A percentile compares a stretch with the other conserved stretches of the same genome.
These are phyloP conservation scores for Coelastrella sp. DNA, from an alignment of 139 green algal species.

Conservation along the genomic window DNA sequence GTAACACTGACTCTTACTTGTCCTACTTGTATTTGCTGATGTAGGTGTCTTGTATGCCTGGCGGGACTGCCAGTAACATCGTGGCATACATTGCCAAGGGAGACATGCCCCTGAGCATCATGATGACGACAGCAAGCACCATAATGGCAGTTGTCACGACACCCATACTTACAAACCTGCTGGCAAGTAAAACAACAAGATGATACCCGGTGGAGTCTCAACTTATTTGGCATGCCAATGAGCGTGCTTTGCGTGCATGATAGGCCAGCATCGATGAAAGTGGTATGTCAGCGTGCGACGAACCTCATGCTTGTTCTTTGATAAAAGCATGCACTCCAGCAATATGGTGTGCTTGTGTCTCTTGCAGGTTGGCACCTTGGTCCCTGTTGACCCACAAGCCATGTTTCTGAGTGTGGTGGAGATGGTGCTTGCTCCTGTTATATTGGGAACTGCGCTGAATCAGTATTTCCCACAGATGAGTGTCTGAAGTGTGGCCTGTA, in stretches of 20 bases:
- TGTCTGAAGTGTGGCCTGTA: too few species aligned
- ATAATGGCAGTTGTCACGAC: slow-evolving; percentile 68
- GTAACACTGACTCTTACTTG: too few species aligned
- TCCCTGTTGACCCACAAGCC: slow-evolving; percentile 63
- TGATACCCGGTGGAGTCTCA: too few species aligned
- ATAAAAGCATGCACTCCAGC: too few species aligned
- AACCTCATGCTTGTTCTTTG: too few species aligned
- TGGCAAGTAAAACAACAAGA: slow-evolving; percentile 54
- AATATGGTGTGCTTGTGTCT: neutral
- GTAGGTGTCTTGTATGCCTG: slow-evolving; percentile 71
- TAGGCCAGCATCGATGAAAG: too few species aligned
- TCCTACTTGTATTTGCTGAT: neutral
- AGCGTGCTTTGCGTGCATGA: too few species aligned
- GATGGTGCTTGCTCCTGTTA: slow-evolving; percentile 70
- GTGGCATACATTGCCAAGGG: slow-evolving; percentile 72
- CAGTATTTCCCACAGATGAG: slow-evolving; percentile 44
- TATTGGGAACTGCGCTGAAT: slow-evolving; percentile 63
- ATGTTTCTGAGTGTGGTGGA: slow-evolving; percentile 72
- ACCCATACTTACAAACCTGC: slow-evolving; percentile 62
- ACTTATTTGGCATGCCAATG: too few species aligned
- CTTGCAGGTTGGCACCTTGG: slow-evolving; percentile 54
- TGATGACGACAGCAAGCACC: slow-evolving; percentile 54
- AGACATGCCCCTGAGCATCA: slow-evolving; percentile 34
- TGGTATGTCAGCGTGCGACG: too few species aligned
- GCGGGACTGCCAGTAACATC: slow-evolving; percentile 72